A percentile compares a stretch with the other conserved stretches of the same genome.
phyloP scores from a whole-genome alignment of 768 basidiomycete species.

The Coprinopsis cinerea region DNA sequence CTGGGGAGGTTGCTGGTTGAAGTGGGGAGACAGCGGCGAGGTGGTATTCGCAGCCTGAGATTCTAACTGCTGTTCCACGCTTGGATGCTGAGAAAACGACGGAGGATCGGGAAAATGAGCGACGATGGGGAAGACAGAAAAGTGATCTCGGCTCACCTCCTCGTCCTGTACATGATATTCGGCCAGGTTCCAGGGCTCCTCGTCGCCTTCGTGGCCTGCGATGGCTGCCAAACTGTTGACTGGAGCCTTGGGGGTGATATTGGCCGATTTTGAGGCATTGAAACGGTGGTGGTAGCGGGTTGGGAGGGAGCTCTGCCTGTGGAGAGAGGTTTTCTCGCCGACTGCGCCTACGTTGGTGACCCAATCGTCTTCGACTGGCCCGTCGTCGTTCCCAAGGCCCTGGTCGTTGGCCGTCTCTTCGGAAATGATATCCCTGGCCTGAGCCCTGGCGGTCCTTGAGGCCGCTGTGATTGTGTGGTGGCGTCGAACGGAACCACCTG shows the following conservation, averaged over 20 bases:
- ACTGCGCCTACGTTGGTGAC: constrained; percentile 77
- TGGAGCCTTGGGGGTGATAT: constrained; percentile 53
- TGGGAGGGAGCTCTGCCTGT: constrained; percentile 76
- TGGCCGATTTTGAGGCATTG: constrained; percentile 50
- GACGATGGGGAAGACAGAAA: constrained; percentile 11
- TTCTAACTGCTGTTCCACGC: constrained; percentile 32
- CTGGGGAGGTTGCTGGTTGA: constrained; percentile 28
- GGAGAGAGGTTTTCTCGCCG: constrained; percentile 74
- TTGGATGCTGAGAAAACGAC: constrained; percentile 33
- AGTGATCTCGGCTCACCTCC: constrained; percentile 42
- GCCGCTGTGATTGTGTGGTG: constrained; percentile 81
- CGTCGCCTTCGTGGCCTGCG: constrained; percentile 81
- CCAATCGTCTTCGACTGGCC: constrained; percentile 76
- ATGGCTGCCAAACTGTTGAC: constrained; percentile 83
- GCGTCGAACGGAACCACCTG: constrained; percentile 50
- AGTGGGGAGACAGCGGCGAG: constrained; percentile 64
- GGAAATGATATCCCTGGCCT: constrained; percentile 57
- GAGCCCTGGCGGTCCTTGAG: constrained; percentile 56
- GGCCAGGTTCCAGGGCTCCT: constrained; percentile 80
- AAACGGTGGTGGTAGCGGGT: constrained; percentile 74
- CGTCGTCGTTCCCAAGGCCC: constrained; percentile 66
- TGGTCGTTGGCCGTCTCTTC: constrained; percentile 57
- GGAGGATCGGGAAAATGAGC: constrained; percentile 11
- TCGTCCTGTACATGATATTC: constrained; percentile 55
- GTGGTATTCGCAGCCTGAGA: constrained; percentile 28